Conservation (phyloP, 306 rosid species). For the Vigna nakashimae region DNA sequence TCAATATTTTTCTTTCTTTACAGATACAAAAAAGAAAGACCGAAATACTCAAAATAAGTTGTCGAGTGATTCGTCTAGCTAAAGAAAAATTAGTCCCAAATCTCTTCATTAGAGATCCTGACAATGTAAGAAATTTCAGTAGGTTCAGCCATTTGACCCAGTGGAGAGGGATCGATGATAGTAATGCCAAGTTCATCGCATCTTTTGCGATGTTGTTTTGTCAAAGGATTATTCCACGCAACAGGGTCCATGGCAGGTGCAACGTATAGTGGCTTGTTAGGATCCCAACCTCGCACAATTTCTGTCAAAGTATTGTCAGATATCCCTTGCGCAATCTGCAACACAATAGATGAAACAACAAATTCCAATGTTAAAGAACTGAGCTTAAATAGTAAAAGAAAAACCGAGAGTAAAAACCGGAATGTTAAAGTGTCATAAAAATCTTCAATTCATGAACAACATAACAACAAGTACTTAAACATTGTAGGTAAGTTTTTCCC, state of each 20-base stretch:
- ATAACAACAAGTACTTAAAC: too few species aligned
- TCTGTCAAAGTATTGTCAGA: slow-evolving; percentile 77
- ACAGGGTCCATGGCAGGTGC: slow-evolving; percentile 82
- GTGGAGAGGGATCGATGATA: slow-evolving; percentile 65
- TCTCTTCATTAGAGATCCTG: not conserved
- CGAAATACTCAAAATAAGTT: too few species aligned
- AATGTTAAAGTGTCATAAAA: too few species aligned
- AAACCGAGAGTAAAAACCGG: too few species aligned
- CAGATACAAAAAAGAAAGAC: too few species aligned
- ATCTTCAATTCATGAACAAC: too few species aligned
- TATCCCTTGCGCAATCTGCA: slow-evolving; percentile 78
- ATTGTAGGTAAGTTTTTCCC: too few species aligned
- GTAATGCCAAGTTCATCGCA: slow-evolving; percentile 65
- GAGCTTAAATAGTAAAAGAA: too few species aligned
- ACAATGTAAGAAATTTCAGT: not conserved
- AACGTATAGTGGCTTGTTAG: slow-evolving; percentile 68
- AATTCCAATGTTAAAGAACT: not conserved
- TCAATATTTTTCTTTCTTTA: too few species aligned
- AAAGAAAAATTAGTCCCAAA: not conserved
- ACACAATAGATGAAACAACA: not conserved
- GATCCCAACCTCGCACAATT: slow-evolving; percentile 81
- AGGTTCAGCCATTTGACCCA: slow-evolving; percentile 76
- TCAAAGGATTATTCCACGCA: slow-evolving; percentile 80
- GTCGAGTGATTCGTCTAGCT: too few species aligned
- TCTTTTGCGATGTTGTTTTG: slow-evolving; percentile 60